Base-by-base conservation (phyloP, 371 early-diverging fungal species). In the Zychaea mexicana region DNA sequence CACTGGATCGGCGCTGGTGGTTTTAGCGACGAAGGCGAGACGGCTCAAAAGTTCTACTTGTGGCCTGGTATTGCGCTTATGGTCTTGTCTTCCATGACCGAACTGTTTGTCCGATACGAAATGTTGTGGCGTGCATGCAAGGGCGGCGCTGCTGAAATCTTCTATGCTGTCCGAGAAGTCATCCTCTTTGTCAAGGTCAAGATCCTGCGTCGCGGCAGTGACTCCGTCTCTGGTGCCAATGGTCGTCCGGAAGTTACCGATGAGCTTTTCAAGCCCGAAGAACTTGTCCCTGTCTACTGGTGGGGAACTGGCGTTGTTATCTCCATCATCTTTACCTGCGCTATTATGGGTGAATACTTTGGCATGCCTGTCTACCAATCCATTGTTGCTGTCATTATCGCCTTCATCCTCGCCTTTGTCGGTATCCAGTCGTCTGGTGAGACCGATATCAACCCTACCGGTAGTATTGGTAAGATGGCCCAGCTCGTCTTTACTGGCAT, bases 41-140 rank as follows among this genome's bases (percentile, higher is more conserved):
- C 78, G 36, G 79, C 78, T 17, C 81, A 84, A 55, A 75, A 71
- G 15, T 86, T 86, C 85, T 84, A 82, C 72, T 67, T 88, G 30
- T 88, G 88, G 91, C 89, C 90, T n/a, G 92, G 92, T 72, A 86
- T 92, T 68, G 83, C 86, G 9, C 75, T 90, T 36, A 89, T 92
- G 89, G 80, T 88, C 45, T 71, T 84, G 32, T 70, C 86, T 42
- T 77, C 88, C n/a, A 86, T 90, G 62, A 70, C 88, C 15, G 90
- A 90, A 75, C 72, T 90, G 31, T 70, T 77, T 59, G 68, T 77
- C 30, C 83, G 83, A 58, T 87, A 86, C 55, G 72, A 76, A n/a
- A 72, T 82, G 4, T 69, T 90, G 39, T 84, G 82, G 85, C 77
- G 77, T 65, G 86, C 84, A 52, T 30, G 85, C 61, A 83, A 76